These are phyloP conservation scores for Pleurotus cornucopiae DNA, from an alignment of 768 basidiomycete genomes.

Conservation along the genomic window DNA sequence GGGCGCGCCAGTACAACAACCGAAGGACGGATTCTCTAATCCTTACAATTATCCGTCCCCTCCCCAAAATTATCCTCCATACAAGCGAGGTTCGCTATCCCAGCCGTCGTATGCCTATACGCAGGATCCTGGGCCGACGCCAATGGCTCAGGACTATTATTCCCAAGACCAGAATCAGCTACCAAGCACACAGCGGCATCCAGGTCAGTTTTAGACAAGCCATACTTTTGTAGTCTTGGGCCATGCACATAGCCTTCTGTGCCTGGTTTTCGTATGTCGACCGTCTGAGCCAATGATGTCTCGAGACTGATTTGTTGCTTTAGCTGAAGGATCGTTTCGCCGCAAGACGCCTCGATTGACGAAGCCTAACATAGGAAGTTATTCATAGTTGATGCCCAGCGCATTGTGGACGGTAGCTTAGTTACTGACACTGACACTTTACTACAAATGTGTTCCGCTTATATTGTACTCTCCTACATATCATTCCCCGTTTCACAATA, in stretches of 20 bases:
- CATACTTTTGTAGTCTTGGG: constrained; percentile 15
- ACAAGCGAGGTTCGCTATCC: constrained; percentile 4
- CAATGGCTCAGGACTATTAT: constrained; percentile 27
- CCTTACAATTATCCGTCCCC: constrained; percentile 13
- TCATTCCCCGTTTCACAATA: background rate
- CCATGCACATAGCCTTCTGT: constrained; percentile 3
- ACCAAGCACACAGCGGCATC: constrained; percentile 35
- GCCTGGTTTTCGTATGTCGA: constrained; percentile 5
- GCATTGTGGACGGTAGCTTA: background rate
- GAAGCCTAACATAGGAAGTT: constrained; percentile 1
- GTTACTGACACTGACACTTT: background rate
- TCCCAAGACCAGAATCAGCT: constrained; percentile 30
- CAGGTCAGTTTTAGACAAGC: constrained; percentile 35
- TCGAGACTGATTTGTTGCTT: constrained; percentile 9
- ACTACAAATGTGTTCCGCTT: background rate
- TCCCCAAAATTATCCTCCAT: constrained; percentile 6
- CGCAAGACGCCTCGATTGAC: constrained; percentile 34
- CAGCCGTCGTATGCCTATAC: constrained; percentile 30
- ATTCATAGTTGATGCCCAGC: background rate
- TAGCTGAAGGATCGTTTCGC: constrained; percentile 40
- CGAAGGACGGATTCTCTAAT: constrained; percentile 36
- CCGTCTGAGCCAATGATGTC: background rate
- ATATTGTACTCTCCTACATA: background rate
- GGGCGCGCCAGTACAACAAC: constrained; percentile 42
- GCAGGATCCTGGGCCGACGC: constrained; percentile 34